These are phyloP conservation scores for Alternaria sp. DNA, from an alignment of 2,329 filamentous ascomycete species.

Conservation along the genomic window DNA sequence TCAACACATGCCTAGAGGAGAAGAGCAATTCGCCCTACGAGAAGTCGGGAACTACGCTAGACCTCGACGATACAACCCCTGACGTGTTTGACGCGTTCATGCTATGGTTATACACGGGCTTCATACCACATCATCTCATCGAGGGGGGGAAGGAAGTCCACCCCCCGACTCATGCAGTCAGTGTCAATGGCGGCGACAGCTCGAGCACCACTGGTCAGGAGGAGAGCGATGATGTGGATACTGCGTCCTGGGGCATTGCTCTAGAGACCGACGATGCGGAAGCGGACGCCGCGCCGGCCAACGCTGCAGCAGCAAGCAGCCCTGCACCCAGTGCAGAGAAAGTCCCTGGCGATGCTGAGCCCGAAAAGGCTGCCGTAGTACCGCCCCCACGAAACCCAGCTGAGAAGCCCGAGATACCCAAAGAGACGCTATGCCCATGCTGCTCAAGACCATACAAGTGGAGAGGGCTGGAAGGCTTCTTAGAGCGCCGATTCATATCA, in stretches of 20 bases:
- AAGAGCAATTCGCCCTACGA: conserved; percentile 43
- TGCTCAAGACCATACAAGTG: conserved; percentile 46
- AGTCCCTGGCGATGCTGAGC: conserved; percentile 37
- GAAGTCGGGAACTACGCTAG: conserved; percentile 31
- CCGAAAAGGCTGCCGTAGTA: conserved; percentile 27
- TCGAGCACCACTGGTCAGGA: conserved; percentile 18
- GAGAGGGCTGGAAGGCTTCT: conserved; percentile 46
- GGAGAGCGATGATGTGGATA: conserved; percentile 42
- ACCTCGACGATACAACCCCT: conserved; percentile 43
- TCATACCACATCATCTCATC: conserved; percentile 46
- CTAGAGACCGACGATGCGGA: conserved; percentile 38
- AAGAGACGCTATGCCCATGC: conserved; percentile 45
- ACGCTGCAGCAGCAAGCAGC: conserved; percentile 15
- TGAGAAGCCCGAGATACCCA: conserved; percentile 44
- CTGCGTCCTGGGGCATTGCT: conserved; percentile 44
- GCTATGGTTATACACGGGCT: conserved; percentile 47
- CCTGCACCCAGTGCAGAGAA: conserved; percentile 37
- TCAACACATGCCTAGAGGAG: conserved; percentile 39
- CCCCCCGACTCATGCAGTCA: conserved; percentile 36
- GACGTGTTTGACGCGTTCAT: conserved; percentile 49
- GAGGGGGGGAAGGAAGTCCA: conserved; percentile 44
- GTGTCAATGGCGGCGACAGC: conserved; percentile 25
- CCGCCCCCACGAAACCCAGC: conserved; percentile 38
- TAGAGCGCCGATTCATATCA: conserved; percentile 45
- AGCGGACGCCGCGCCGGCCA: conserved; percentile 13